Evolutionary conservation across 2,329 filamentous ascomycete genomes (phyloP).

Genomic region (Fusarium tupiense): DNA sequence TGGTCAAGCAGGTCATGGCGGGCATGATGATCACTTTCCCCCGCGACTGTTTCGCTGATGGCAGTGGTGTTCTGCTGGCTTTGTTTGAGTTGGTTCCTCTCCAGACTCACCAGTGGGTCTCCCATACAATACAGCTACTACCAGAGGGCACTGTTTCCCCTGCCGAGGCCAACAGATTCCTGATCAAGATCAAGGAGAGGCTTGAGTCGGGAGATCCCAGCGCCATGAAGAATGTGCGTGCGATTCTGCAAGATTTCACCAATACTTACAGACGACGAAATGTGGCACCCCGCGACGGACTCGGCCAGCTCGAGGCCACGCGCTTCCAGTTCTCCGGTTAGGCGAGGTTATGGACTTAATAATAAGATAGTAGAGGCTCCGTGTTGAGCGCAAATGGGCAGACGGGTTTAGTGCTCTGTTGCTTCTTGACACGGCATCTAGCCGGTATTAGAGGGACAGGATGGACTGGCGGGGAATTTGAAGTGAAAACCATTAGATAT

Average conservation of each 20-base stretch:
- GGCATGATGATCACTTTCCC: slow-evolving; percentile 99
- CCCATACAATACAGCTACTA: slow-evolving; percentile 83
- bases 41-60: slow-evolving; percentile 92
- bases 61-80: slow-evolving; percentile 88
- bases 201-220: slow-evolving; percentile 71
- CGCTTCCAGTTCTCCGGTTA: slow-evolving; percentile 80
- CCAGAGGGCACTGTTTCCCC: slow-evolving; percentile 83
- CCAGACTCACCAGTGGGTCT: slow-evolving; percentile 83
- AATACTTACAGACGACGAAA: slow-evolving; percentile 93
- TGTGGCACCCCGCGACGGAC: slow-evolving; percentile 90
- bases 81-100: slow-evolving; percentile 88
- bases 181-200: slow-evolving; percentile 82
- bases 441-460: slow-evolving; percentile 3
- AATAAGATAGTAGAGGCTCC: not conserved
- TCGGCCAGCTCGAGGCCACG: slow-evolving; percentile 86
- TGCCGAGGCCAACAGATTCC: slow-evolving; percentile 81
- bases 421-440: slow-evolving; percentile 8
- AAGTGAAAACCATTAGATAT: slow-evolving; percentile 14
- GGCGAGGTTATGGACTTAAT: slow-evolving; percentile 5
- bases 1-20: slow-evolving; percentile 90
- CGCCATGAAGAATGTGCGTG: slow-evolving; percentile 79
- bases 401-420: not conserved
- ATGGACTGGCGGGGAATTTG: slow-evolving; percentile 21
- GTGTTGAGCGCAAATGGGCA: not conserved
- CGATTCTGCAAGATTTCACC: slow-evolving; percentile 93